These are phyloP conservation scores for Centrapalus pauciflorus DNA, from an alignment of 129 eudicot genomes.

Conservation along the genomic window DNA sequence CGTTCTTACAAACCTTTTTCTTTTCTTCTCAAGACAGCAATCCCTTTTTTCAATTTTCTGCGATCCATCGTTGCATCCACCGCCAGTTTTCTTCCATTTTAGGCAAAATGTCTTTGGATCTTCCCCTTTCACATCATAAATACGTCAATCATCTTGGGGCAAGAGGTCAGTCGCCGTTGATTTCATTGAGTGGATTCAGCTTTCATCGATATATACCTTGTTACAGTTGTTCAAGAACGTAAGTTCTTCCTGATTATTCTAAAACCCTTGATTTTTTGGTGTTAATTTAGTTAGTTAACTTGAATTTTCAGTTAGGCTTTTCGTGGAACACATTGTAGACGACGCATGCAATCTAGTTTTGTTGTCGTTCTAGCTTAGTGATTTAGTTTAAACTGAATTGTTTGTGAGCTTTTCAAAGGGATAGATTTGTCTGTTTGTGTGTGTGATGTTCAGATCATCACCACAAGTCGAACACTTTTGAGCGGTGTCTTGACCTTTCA, in stretches of 20 bases:
- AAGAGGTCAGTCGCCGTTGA: background rate
- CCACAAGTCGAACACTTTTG: conserved; percentile 30
- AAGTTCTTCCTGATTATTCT: conserved; percentile 7
- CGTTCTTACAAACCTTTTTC: conserved; percentile 13
- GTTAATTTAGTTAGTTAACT: conserved; percentile 8
- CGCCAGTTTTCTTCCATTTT: conserved; percentile 3
- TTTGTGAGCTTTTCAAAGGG: too few relatives aligned
- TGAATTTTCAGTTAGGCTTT: conserved; percentile 20
- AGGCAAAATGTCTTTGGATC: conserved; percentile 23
- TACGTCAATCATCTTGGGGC: conserved; percentile 7
- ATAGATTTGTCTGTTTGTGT: too few relatives aligned
- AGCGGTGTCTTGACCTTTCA: conserved; percentile 30
- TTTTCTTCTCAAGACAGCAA: conserved; percentile 30
- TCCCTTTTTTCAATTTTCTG: conserved; percentile 12
- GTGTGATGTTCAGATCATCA: conserved; percentile 60
- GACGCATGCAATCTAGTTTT: conserved; percentile 5
- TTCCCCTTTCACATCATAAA: conserved; percentile 2
- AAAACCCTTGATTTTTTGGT: conserved; percentile 23
- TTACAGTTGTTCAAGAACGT: conserved; percentile 16
- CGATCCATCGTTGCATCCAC: conserved; percentile 34
- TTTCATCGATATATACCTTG: background rate
- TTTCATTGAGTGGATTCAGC: background rate
- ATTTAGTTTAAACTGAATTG: background rate
- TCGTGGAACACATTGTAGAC: conserved; percentile 20
- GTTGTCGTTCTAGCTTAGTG: background rate